Conservation (phyloP, 2,329 filamentous ascomycete species). For the Botryotinia convoluta region DNA sequence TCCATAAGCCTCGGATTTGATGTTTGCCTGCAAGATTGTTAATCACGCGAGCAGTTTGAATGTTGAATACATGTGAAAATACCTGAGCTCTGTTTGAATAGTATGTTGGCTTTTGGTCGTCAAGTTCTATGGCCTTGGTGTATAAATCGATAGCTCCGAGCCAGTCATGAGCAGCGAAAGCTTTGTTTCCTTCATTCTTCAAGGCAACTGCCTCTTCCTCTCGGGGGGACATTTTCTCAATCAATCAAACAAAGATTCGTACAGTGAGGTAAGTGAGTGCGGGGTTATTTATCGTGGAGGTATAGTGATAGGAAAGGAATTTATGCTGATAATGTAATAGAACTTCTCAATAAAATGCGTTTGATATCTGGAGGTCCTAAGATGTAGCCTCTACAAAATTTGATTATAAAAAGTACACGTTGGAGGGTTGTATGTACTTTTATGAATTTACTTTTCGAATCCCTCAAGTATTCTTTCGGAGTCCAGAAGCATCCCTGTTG, state of each 20-base stretch:
- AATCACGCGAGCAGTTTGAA: slow-evolving; percentile 47
- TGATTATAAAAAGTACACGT: neutral
- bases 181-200: slow-evolving; percentile 93
- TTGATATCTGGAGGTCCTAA: neutral
- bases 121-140: slow-evolving; percentile 78
- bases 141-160: slow-evolving; percentile 78
- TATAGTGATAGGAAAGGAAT: neutral
- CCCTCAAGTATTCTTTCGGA: neutral
- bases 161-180: slow-evolving; percentile 88
- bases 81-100: slow-evolving; percentile 96
- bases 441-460: neutral
- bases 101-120: slow-evolving; percentile 82
- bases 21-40: slow-evolving; percentile 67
- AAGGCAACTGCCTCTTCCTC: slow-evolving; percentile 72
- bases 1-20: slow-evolving; percentile 93
- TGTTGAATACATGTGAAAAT: slow-evolving; percentile 38
- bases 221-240: slow-evolving; percentile 31
- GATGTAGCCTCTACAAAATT: neutral
- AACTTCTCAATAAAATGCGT: neutral
- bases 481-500: neutral
- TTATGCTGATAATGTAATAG: neutral
- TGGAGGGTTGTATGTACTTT: neutral
- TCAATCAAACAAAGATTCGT: slow-evolving; percentile 4
- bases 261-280: neutral
- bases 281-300: slow-evolving; percentile 8